Conservation (phyloP, 2,329 filamentous ascomycete species). For the Colletotrichum agaves region DNA sequence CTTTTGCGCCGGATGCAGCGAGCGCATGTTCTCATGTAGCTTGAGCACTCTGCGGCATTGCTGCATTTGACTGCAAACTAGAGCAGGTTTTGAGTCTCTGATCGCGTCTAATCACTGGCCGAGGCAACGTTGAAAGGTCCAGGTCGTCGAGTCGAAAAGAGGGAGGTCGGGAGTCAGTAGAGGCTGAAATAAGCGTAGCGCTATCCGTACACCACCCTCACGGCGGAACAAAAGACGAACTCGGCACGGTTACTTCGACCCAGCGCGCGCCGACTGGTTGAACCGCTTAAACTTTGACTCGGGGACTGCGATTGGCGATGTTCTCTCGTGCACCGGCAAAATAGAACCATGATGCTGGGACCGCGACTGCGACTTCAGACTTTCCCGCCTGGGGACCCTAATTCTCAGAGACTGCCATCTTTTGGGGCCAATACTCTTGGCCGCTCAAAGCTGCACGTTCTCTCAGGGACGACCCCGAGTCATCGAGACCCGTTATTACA, state of each 20-base stretch:
- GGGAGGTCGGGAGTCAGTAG: neutral
- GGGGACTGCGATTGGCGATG: neutral
- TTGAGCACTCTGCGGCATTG: neutral
- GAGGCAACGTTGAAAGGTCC: neutral
- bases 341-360: constrained; percentile 31
- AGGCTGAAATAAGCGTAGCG: constrained; percentile 33
- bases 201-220: constrained; percentile 14
- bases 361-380: neutral
- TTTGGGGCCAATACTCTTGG: constrained; percentile 32
- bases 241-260: neutral
- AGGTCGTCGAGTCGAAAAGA: neutral
- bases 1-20: neutral
- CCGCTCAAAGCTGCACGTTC: constrained; percentile 6
- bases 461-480: constrained; percentile 11
- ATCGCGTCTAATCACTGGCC: neutral
- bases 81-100: neutral
- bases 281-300: constrained; percentile 1
- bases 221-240: constrained; percentile 29
- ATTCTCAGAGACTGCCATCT: constrained; percentile 13
- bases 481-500: constrained; percentile 22
- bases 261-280: neutral
- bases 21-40: neutral
- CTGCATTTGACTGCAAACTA: neutral
- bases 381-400: neutral
- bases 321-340: constrained; percentile 2